Percentiles rank a stretch among this genome's conserved stretches.
These are phyloP conservation scores for Ogataea corticis DNA, from an alignment of 805 yeast genomes.

Conservation along the genomic window DNA sequence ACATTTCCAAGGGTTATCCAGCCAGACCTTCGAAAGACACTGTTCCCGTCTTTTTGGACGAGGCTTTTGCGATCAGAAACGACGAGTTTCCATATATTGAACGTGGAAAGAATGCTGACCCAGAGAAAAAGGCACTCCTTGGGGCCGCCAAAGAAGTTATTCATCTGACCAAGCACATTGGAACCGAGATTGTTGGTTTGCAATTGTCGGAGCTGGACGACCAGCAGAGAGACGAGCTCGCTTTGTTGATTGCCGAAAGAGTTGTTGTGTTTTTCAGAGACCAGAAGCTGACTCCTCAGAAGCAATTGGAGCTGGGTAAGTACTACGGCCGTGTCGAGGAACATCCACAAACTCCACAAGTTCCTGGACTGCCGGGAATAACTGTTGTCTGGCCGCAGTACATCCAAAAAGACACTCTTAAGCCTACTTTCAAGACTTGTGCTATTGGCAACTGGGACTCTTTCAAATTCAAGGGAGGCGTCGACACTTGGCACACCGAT, in stretches of 20 bases:
- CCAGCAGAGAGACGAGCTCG: slow-evolving; percentile 47
- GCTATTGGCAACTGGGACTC: slow-evolving; percentile 19
- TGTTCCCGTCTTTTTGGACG: slow-evolving; percentile 41
- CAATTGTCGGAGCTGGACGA: slow-evolving; percentile 43
- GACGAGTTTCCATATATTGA: slow-evolving; percentile 31
- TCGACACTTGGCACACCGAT: slow-evolving; percentile 47
- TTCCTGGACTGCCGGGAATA: slow-evolving; percentile 38
- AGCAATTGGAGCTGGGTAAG: slow-evolving; percentile 43
- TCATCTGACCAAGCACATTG: slow-evolving; percentile 45
- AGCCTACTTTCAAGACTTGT: slow-evolving; percentile 15
- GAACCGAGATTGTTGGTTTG: slow-evolving; percentile 49
- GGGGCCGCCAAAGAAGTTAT: slow-evolving; percentile 42
- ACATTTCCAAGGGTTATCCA: slow-evolving; percentile 40
- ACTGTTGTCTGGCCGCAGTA: slow-evolving; percentile 43
- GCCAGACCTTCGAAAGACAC: slow-evolving; percentile 13
- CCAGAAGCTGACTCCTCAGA: slow-evolving; percentile 44
- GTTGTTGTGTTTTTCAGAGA: slow-evolving; percentile 50
- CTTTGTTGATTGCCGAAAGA: slow-evolving; percentile 46
- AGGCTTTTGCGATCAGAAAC: slow-evolving; percentile 38
- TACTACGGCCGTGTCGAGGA: slow-evolving; percentile 46
- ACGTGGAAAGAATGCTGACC: slow-evolving; percentile 18
- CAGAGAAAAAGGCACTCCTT: slow-evolving; percentile 35
- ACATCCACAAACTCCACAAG: slow-evolving; percentile 37
- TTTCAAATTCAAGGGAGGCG: slow-evolving; percentile 8
- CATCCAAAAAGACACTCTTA: slow-evolving; percentile 25